Conservation (phyloP, 768 basidiomycete genomes). For the Clitopilus passeckerianus region DNA sequence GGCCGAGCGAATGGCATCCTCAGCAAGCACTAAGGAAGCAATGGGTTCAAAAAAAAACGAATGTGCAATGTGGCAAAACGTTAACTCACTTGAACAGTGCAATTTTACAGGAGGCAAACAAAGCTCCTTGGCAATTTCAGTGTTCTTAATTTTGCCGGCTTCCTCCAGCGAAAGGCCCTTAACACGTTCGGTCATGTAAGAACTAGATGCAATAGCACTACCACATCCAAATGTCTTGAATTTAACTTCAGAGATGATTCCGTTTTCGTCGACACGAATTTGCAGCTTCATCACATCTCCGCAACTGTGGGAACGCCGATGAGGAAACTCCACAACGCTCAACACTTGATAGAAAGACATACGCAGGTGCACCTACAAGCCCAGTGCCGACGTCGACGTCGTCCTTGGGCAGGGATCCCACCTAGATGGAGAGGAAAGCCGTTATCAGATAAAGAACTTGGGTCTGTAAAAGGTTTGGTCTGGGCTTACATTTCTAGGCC, state of each 20-base stretch:
- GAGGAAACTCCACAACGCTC: slow-evolving; percentile 23
- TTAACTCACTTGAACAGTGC: slow-evolving; percentile 80
- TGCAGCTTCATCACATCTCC: slow-evolving; percentile 99
- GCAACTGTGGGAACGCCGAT: slow-evolving; percentile 46
- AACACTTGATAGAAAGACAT: slow-evolving; percentile 28
- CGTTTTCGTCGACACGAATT: slow-evolving; percentile 92
- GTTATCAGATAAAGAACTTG: slow-evolving; percentile 57
- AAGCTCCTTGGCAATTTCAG: slow-evolving; percentile 97
- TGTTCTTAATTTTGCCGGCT: slow-evolving; percentile 96
- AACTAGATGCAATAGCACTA: slow-evolving; percentile 95
- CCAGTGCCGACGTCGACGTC: slow-evolving; percentile 94
- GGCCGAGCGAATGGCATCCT: slow-evolving; percentile 97
- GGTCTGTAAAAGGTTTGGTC: slow-evolving; percentile 24
- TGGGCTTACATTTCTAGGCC: slow-evolving; percentile 84
- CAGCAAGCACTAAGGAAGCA: slow-evolving; percentile 74
- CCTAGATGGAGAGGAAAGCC: slow-evolving; percentile 43
- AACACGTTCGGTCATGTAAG: slow-evolving; percentile 98
- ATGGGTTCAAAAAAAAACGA: slow-evolving; percentile 1
- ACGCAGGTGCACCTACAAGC: slow-evolving; percentile 97
- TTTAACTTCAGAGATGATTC: slow-evolving; percentile 96
- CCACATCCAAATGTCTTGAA: slow-evolving; percentile 99
- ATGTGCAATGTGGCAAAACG: slow-evolving; percentile 1
- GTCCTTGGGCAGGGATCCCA: slow-evolving; percentile 91
- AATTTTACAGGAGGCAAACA: slow-evolving; percentile 95
- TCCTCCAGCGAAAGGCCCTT: slow-evolving; percentile 92